A percentile compares a stretch with the other conserved stretches of the same genome.
phyloP scores from a whole-genome alignment of 2,329 filamentous ascomycete genomes.

The Colletotrichum spaethianum region DNA sequence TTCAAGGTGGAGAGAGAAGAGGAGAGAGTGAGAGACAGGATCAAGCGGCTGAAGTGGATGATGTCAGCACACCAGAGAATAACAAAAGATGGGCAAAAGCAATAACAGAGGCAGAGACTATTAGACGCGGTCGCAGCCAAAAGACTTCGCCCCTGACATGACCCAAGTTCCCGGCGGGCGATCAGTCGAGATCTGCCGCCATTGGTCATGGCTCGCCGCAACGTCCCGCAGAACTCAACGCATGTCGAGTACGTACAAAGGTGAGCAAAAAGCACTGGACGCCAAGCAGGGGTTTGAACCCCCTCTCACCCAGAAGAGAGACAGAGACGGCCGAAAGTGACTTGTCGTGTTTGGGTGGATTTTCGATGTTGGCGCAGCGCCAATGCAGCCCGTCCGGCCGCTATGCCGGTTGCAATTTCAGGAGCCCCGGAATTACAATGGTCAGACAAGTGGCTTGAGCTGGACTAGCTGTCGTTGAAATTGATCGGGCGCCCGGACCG shows the following conservation, averaged over 20 bases:
- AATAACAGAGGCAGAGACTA: conserved; percentile 34
- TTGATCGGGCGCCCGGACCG: conserved; percentile 38
- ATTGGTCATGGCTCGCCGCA: conserved; percentile 8
- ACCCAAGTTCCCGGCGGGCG: conserved; percentile 21
- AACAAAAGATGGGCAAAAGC: conserved; percentile 30
- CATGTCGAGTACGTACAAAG: conserved; percentile 9
- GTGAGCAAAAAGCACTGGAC: conserved; percentile 8
- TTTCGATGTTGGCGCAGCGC: conserved; percentile 30
- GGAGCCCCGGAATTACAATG: conserved; percentile 29
- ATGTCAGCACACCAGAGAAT: conserved; percentile 37
- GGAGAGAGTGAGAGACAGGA: conserved; percentile 15
- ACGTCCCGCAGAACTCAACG: conserved; percentile 11
- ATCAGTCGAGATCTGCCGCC: conserved; percentile 17
- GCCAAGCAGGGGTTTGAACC: conserved; percentile 37
- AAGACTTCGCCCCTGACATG: conserved; percentile 12
- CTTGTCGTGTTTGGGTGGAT: background rate
- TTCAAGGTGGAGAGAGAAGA: background rate
- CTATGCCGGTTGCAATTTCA: conserved; percentile 38
- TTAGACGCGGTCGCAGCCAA: conserved; percentile 33
- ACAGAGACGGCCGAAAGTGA: conserved; percentile 1
- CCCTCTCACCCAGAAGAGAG: background rate
- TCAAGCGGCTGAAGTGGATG: conserved; percentile 33
- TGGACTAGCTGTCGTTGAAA: conserved; percentile 39
- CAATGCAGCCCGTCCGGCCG: conserved; percentile 35
- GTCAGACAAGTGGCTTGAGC: conserved; percentile 40